Conservation (phyloP, 2,329 filamentous ascomycete species). For the Fusarium acutatum region DNA sequence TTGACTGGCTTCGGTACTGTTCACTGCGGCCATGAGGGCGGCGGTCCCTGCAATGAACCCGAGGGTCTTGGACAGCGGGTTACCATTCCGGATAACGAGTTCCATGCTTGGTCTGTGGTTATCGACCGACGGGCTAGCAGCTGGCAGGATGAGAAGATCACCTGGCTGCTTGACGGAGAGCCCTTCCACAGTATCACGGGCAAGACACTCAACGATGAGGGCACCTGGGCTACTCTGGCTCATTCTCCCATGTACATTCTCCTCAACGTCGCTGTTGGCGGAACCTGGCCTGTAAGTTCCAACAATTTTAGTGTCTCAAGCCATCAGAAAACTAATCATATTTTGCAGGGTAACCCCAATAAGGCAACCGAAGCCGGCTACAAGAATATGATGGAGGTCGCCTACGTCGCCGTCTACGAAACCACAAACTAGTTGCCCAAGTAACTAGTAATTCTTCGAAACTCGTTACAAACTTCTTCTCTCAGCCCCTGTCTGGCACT, state of each 20-base stretch:
- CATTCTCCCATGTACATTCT: slow-evolving; percentile 56
- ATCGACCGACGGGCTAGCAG: slow-evolving; percentile 54
- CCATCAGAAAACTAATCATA: not conserved
- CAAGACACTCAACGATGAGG: slow-evolving; percentile 49
- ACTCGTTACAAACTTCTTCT: not conserved
- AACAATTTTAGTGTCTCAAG: not conserved
- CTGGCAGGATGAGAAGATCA: slow-evolving; percentile 59
- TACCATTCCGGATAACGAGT: slow-evolving; percentile 55
- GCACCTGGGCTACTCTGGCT: slow-evolving; percentile 55
- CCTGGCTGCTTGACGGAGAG: slow-evolving; percentile 57
- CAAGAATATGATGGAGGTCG: slow-evolving; percentile 53
- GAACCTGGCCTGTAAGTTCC: slow-evolving; percentile 51
- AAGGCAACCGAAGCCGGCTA: slow-evolving; percentile 47
- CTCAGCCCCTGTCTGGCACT: not conserved
- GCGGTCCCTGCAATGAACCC: slow-evolving; percentile 59
- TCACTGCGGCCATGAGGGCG: slow-evolving; percentile 56
- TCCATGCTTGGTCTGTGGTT: slow-evolving; percentile 59
- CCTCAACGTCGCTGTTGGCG: slow-evolving; percentile 59
- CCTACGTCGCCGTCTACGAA: slow-evolving; percentile 52
- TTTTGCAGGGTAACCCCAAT: slow-evolving; percentile 45
- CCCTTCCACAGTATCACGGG: slow-evolving; percentile 56
- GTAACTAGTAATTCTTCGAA: not conserved
- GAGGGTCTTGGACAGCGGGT: slow-evolving; percentile 50
- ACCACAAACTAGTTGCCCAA: slow-evolving; percentile 14
- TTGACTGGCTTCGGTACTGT: slow-evolving; percentile 57